Evolutionary conservation across 129 eudicot species (phyloP), one percentile per base, ranked within the genome.

Genomic region (Cynara cardunculus): DNA sequence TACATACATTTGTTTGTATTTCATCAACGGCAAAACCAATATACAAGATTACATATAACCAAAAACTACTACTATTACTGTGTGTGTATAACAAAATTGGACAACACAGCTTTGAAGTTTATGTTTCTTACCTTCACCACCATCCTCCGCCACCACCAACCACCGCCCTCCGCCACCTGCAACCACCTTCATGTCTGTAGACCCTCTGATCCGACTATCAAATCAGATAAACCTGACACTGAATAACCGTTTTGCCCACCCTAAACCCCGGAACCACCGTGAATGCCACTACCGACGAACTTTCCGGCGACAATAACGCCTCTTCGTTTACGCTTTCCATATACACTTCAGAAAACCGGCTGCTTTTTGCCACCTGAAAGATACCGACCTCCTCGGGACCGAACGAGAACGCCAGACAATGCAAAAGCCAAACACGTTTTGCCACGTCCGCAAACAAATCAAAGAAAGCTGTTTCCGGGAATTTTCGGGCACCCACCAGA

Each of bases 221-320:
- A 22, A 84, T 30, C 46, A 91, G 85, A 77, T 96, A 96, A 21
- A 96, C 99, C 82, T 88, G 92, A 81, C 95, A 85, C 74, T 92
- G 97, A 22, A 96, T 70, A 3, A 89, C 82, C 14, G 95, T 91
- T 75, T 87, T 91, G 59, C 95, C 90, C 32, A 96, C 72, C 84
- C 79, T 89, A 84, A 96, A 96, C 73, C 99, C 99, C 2, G 99
- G 99, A 79, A 92, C 88, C 79, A 96, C 98, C 37, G 86, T 85
- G 66, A 96, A 92, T 6, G 85, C 99, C 79, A 96, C 97, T 11
- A 74, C 79, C 26, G 95, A 93, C 5, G 86, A 90, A 41, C 83
- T 79, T 70, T 73, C 64, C 6, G 85, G 35, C 2, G 84, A 31
- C 76, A 87, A 25, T 72, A 92, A 86, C 3, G 91, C 89, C 84